These are phyloP conservation scores for Sphagnum tenellum DNA, from an alignment of 225 moss, liverwort and hornwort species.

Conservation along the genomic window DNA sequence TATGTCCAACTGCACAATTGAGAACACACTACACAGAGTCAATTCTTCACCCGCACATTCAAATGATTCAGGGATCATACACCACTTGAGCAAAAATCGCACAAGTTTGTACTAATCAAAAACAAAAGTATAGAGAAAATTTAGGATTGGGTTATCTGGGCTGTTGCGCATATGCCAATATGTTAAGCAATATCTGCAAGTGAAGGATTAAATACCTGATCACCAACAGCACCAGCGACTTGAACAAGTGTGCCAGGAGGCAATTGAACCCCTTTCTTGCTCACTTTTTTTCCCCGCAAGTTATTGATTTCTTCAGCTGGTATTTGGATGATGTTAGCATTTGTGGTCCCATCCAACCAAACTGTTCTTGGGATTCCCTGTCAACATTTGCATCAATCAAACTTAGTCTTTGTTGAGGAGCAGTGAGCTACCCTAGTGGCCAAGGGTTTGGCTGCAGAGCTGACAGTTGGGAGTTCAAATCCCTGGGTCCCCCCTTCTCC, in stretches of 20 bases:
- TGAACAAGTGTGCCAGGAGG: conserved; percentile 18
- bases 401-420: no score
- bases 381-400: neutral
- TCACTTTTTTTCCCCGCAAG: conserved; percentile 12
- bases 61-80: no score
- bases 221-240: conserved; percentile 31
- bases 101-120: neutral
- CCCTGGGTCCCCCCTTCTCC: no score
- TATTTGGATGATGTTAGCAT: conserved; percentile 28
- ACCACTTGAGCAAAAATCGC: no score
- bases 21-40: neutral
- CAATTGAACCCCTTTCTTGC: conserved; percentile 3
- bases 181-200: no score
- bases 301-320: conserved; percentile 30
- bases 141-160: no score
- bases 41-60: no score
- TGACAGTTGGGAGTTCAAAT: no score
- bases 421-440: no score
- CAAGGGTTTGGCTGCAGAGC: no score
- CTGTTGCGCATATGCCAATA: neutral
- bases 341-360: conserved; percentile 27
- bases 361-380: conserved; percentile 42
- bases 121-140: no score
- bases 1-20: conserved; percentile 1
- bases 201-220: conserved; percentile 17